Percentiles rank a stretch among this genome's conserved stretches.
These are phyloP conservation scores for Lipomyces spencermartinsiae DNA, from an alignment of 805 yeast genomes.

Conservation along the genomic window DNA sequence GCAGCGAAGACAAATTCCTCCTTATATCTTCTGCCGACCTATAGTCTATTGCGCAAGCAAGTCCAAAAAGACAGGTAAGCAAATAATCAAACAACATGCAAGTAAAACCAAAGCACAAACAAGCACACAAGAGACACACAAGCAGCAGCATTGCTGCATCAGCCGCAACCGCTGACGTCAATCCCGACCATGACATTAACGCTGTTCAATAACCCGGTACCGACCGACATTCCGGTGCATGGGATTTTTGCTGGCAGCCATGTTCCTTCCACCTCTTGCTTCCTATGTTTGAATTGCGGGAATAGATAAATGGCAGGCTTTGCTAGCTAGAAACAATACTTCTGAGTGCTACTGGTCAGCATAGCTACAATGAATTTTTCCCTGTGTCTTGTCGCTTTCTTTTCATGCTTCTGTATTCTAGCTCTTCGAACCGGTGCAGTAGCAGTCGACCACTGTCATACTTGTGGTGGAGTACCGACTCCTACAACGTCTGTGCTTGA, in stretches of 20 bases:
- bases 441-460: conserved; percentile 2
- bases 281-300: neutral
- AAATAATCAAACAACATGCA: no score
- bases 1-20: no score
- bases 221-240: neutral
- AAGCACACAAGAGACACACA: no score
- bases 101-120: no score
- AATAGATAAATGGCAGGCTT: neutral
- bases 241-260: neutral
- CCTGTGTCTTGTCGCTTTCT: neutral
- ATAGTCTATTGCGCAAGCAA: no score
- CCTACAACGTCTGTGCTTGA: neutral
- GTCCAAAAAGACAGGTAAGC: no score
- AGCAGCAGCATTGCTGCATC: no score
- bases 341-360: neutral
- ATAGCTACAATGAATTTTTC: neutral
- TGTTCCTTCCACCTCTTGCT: neutral
- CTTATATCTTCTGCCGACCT: no score
- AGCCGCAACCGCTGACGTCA: no score
- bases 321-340: neutral
- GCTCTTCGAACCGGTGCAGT: no score
- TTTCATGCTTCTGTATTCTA: neutral
- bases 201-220: neutral
- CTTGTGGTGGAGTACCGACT: neutral
- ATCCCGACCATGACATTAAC: no score